Evolutionary conservation across 1,139 yeast genomes (phyloP), one percentile per base, ranked within the genome.

Genomic region (Candida tropicalis): DNA sequence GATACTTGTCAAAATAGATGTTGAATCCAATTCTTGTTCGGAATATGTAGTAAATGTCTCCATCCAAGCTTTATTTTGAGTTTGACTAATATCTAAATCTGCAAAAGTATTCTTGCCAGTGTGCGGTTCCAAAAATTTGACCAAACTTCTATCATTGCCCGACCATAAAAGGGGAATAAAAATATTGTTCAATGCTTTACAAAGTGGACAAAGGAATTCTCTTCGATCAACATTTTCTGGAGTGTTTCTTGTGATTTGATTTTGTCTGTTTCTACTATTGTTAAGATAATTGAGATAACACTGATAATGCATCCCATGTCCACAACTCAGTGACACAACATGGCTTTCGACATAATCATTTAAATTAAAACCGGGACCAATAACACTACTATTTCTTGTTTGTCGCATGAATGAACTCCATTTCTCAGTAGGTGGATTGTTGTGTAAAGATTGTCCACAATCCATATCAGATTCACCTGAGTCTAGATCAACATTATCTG

Each of bases 251-350:
- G 96, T 87, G 26, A 90, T 81, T 57, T 88, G 96, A 27, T 77
- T 77, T 55, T 79, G 87, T 24, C 84, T 75, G 11, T 71, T 65
- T 43, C 79, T 68, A 38, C 77, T 73, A 15, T 80, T 73, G 40
- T 71, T 70, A 56, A 82, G 66, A 57, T 82, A 87, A 47, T 82
- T 81, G 43, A 79, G 61, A 54, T 84, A 87, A 58, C 99, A 93
- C 27, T 79, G 75, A 51, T 79, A 81, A 62, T 93, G 99, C 82
- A 93, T 85, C 1, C 96, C 95, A 64, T 93, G 99, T 0, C 97
- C 96, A 67, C 99, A 93, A 41, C 96, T 84, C 54, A 84, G 82
- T 5, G 90, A 72, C 1, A 87, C 81, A 6, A 84, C 68, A 41
- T 75, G 75, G 40, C 66, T 71, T 33, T 74, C 73, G 36, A 70